Evolutionary conservation across 345 rosid species (phyloP), one percentile per base, ranked within the genome.

Genomic region (Psidium guajava): DNA sequence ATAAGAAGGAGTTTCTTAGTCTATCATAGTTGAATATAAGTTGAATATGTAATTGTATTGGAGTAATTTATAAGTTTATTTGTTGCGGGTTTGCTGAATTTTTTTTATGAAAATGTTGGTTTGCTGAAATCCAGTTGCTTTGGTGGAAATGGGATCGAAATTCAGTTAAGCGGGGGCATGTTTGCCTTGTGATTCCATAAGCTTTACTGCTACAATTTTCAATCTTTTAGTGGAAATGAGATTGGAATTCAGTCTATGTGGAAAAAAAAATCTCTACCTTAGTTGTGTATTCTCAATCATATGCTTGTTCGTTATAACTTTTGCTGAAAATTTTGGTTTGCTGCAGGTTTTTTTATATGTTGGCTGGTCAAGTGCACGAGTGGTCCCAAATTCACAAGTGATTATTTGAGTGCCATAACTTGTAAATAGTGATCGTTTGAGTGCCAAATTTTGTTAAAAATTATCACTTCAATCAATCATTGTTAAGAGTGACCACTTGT

Each of bases 181-280:
- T 25, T 58, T 58, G n/a, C 32, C 18, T 12, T n/a, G 32, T n/a
- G 32, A n/a, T 58, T 32, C 32, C 0, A 0, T n/a, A 3, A 58
- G 16, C 69, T 58, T n/a, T 58, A n/a, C 25, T 58, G 32, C 27
- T 58, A 15, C 69, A 58, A 58, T 58, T 58, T 57, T 58, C 3
- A 12, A 6, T 58, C 32, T 57, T 57, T 25, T 25, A 15, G 32
- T 57, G 32, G 64, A 12, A 58, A 58, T n/a, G 69, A 12, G 16
- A 58, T 11, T 58, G 32, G 14, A 25, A 58, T 58, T 58, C 0
- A 0, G 8, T n/a, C 27, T 0, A 2, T n/a, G 8, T 58, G 32
- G 11, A 58, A 58, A n/a, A n/a, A 11, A 25, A 6, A 58, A 58
- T 32, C n/a, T 27, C 69, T 58, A 6, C n/a, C 69, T n/a, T 58